These are phyloP conservation scores for Neurospora sp. DNA, from an alignment of 495 filamentous ascomycete species.

Conservation along the genomic window DNA sequence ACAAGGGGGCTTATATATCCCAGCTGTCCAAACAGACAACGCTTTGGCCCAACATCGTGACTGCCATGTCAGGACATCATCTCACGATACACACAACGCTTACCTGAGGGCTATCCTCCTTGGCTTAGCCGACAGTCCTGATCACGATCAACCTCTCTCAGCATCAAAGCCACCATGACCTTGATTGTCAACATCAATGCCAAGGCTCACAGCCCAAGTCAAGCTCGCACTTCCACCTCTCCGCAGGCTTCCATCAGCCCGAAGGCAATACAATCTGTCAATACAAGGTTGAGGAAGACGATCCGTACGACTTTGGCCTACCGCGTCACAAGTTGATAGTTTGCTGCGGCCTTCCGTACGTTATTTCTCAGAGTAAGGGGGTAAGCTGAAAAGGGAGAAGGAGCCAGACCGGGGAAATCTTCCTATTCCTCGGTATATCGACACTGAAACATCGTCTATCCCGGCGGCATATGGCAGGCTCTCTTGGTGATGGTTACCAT, in stretches of 20 bases:
- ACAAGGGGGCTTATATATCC: not conserved
- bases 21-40: not conserved
- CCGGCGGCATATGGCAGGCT: not conserved
- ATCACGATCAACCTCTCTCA: not conserved
- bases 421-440: not conserved
- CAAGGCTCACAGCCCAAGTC: not conserved
- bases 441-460: not conserved
- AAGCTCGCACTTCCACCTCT: not conserved
- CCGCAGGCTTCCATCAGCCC: not conserved
- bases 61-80: not conserved
- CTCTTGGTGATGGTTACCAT: not conserved
- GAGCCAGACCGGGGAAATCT: not conserved
- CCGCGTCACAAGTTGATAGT: not conserved
- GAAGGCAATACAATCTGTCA: not conserved
- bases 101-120: not conserved
- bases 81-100: not conserved
- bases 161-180: not conserved
- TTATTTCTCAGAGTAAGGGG: not conserved
- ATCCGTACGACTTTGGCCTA: not conserved
- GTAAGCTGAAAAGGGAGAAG: not conserved
- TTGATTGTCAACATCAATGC: not conserved
- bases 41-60: not conserved
- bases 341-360: not conserved
- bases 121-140: not conserved
- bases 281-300: not conserved